These are phyloP conservation scores for Trichosanthes cucumerina DNA, from an alignment of 306 rosid genomes.

Conservation along the genomic window DNA sequence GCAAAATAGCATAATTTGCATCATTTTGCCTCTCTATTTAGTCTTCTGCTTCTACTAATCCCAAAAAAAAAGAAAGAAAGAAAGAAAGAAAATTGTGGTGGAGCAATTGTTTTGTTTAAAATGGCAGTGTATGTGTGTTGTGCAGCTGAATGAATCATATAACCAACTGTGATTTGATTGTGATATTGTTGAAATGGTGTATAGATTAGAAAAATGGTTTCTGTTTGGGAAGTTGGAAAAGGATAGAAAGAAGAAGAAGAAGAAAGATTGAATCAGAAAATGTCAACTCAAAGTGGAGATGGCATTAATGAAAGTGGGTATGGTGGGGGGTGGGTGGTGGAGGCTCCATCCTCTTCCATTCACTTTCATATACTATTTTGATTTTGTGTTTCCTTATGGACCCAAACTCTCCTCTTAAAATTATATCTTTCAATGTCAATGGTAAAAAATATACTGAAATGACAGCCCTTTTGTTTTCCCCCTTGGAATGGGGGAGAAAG, in stretches of 20 bases:
- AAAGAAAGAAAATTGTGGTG: not conserved
- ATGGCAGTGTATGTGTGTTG: not conserved
- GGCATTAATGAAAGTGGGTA: conserved; percentile 4
- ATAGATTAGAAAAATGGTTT: not conserved
- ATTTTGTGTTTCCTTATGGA: not conserved
- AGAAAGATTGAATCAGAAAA: not conserved
- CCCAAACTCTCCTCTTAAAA: not conserved
- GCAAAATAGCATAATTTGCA: not conserved
- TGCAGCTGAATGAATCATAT: not conserved
- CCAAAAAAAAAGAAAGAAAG: not conserved
- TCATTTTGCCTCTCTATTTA: not conserved
- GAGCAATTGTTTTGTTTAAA: not conserved
- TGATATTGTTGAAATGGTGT: not conserved
- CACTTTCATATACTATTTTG: not conserved
- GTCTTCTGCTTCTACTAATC: conserved; percentile 4
- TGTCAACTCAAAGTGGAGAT: conserved; percentile 7
- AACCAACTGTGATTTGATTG: not conserved
- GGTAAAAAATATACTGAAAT: not conserved
- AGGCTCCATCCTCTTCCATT: not conserved
- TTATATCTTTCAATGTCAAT: not conserved
- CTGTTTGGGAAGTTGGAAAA: not conserved
- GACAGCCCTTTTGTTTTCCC: not conserved
- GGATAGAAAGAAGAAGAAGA: not conserved
- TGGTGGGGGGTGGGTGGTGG: not conserved
- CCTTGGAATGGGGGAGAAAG: not conserved